Conservation (phyloP, 2,329 filamentous ascomycete species). For the Colletotrichum agaves region DNA sequence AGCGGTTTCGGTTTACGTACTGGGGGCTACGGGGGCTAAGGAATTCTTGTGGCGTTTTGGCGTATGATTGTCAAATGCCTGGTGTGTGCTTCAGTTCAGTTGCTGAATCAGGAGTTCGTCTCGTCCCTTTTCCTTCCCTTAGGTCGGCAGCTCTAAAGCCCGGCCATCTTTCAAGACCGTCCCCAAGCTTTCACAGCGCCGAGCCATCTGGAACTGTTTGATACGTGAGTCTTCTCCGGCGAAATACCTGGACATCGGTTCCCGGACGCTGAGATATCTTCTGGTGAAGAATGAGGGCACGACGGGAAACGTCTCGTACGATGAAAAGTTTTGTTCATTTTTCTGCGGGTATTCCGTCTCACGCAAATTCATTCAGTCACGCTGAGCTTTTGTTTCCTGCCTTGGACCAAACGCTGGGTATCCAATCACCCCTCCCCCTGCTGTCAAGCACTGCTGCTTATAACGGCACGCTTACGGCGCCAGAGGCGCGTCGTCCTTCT, state of each 20-base stretch:
- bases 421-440: background rate
- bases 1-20: too few species aligned
- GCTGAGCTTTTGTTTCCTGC: too few species aligned
- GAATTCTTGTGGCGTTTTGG: slow-evolving; percentile 32
- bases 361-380: slow-evolving; percentile 13
- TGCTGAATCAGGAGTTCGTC: slow-evolving; percentile 3
- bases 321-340: slow-evolving; percentile 16
- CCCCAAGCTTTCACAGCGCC: too few species aligned
- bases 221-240: too few species aligned
- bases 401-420: background rate
- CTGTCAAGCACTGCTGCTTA: background rate
- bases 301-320: background rate
- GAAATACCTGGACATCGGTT: too few species aligned
- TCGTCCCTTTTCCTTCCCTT: background rate
- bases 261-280: too few species aligned
- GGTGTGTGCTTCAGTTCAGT: too few species aligned
- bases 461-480: slow-evolving; percentile 41
- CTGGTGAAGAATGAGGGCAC: too few species aligned
- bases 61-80: slow-evolving; percentile 32
- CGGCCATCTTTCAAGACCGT: too few species aligned
- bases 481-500: slow-evolving; percentile 51
- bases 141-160: background rate
- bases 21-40: background rate
- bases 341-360: slow-evolving; percentile 32
- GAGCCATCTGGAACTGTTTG: too few species aligned